phyloP scores from a whole-genome alignment of 345 rosid species.

The Adansonia digitata region DNA sequence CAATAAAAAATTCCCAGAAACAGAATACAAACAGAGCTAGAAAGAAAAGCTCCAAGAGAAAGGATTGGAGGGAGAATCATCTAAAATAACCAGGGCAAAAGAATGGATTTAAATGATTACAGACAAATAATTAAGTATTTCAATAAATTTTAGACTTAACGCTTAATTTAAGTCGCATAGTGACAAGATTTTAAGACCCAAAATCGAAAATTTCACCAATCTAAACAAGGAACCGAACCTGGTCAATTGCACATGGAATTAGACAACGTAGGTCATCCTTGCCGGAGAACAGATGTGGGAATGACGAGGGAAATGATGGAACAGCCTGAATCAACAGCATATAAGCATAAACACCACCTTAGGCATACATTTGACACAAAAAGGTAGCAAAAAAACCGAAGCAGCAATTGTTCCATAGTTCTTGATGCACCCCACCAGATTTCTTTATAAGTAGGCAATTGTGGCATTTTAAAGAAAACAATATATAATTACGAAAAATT shows the following conservation, averaged over 20 bases:
- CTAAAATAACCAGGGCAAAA: background rate
- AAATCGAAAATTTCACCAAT: background rate
- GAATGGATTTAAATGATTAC: too few species aligned
- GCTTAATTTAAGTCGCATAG: background rate
- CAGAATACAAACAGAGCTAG: background rate
- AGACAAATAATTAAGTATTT: too few species aligned
- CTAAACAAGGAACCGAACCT: slow-evolving; percentile 39
- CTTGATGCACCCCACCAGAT: background rate
- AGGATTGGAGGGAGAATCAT: background rate
- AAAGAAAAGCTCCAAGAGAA: background rate
- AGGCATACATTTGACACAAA: slow-evolving; percentile 4
- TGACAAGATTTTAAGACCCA: background rate
- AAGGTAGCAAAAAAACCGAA: background rate
- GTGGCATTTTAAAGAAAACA: background rate
- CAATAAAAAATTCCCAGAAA: background rate
- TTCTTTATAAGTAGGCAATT: background rate
- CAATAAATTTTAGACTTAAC: background rate
- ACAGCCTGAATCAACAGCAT: slow-evolving; percentile 58
- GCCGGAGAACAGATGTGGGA: slow-evolving; percentile 79
- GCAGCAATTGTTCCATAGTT: background rate
- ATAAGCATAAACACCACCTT: background rate
- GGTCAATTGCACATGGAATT: slow-evolving; percentile 97
- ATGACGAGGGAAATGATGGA: slow-evolving; percentile 91
- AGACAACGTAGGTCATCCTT: slow-evolving; percentile 72
- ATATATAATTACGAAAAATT: background rate